Evolutionary conservation across 805 yeast genomes (phyloP).

Genomic region (Candida palmyrensis): DNA sequence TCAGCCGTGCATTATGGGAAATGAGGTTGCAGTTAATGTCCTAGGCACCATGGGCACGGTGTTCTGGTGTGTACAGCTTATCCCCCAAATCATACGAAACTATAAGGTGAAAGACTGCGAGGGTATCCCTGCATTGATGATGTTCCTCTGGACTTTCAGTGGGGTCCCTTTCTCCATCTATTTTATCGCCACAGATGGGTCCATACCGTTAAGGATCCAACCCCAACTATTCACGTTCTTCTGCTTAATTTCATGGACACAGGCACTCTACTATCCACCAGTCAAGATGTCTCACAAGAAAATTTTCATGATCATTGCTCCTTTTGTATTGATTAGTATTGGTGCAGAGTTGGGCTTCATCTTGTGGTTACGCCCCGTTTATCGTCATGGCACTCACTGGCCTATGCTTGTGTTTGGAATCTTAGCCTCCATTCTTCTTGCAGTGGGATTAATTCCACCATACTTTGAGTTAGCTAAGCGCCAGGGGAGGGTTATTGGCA

Average conservation of each 20-base stretch:
- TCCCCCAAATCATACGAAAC: slow-evolving; percentile 80
- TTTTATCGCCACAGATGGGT: slow-evolving; percentile 65
- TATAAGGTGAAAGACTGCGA: slow-evolving; percentile 72
- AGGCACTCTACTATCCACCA: slow-evolving; percentile 69
- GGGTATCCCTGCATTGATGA: slow-evolving; percentile 86
- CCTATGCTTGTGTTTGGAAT: slow-evolving; percentile 79
- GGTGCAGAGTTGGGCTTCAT: slow-evolving; percentile 70
- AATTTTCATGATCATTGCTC: slow-evolving; percentile 27
- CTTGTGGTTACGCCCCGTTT: slow-evolving; percentile 58
- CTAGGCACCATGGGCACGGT: slow-evolving; percentile 87
- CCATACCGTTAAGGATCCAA: slow-evolving; percentile 77
- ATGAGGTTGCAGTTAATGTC: slow-evolving; percentile 57
- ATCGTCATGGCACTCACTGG: slow-evolving; percentile 54
- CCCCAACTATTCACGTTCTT: slow-evolving; percentile 78
- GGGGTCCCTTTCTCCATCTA: slow-evolving; percentile 88
- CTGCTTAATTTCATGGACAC: slow-evolving; percentile 62
- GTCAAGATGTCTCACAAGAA: slow-evolving; percentile 28
- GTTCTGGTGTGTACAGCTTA: slow-evolving; percentile 86
- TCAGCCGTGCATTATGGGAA: slow-evolving; percentile 19
- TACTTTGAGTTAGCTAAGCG: slow-evolving; percentile 79
- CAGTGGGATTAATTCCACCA: slow-evolving; percentile 81
- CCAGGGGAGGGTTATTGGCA: slow-evolving; percentile 81
- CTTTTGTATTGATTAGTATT: slow-evolving; percentile 40
- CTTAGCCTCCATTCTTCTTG: slow-evolving; percentile 70
- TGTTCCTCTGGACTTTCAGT: slow-evolving; percentile 69